These are phyloP conservation scores for Pyrenochaeta sp. DNA, from an alignment of 2,329 filamentous ascomycete genomes.

Conservation along the genomic window DNA sequence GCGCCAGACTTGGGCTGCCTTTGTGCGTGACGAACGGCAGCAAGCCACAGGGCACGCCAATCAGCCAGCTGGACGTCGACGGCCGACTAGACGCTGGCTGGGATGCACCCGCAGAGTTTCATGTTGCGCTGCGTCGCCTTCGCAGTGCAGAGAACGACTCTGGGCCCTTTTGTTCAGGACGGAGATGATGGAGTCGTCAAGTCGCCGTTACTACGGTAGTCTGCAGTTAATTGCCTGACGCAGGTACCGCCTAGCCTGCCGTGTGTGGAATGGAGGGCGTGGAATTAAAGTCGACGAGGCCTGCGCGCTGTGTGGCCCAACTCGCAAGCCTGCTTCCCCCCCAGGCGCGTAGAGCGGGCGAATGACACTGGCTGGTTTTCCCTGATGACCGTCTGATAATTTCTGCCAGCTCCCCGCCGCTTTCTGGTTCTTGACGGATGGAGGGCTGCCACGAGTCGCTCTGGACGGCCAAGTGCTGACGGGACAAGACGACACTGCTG, in stretches of 20 bases:
- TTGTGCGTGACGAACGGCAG: conserved; percentile 17
- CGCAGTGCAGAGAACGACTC: too few relatives aligned
- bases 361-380: conserved; percentile 6
- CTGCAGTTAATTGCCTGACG: too few relatives aligned
- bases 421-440: conserved; percentile 13
- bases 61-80: conserved; percentile 9
- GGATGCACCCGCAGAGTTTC: conserved; percentile 13
- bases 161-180: too few relatives aligned
- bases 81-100: conserved; percentile 1
- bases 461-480: conserved; percentile 16
- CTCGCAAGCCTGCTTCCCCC: conserved; percentile 3
- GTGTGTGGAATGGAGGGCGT: conserved; percentile 8
- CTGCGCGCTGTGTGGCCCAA: not conserved
- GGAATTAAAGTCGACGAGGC: conserved; percentile 12
- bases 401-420: conserved; percentile 2
- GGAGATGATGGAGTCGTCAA: too few relatives aligned
- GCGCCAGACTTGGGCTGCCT: not conserved
- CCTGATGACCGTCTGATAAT: not conserved
- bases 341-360: conserved; percentile 23
- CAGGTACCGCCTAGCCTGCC: conserved; percentile 16
- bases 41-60: conserved; percentile 16
- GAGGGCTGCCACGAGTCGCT: conserved; percentile 19
- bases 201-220: too few relatives aligned
- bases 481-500: conserved; percentile 3
- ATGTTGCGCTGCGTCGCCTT: too few relatives aligned